Percentiles rank a stretch among this genome's conserved stretches.
Conservation (phyloP, 2,329 filamentous ascomycete species). For the Penicillium brasilianum region DNA sequence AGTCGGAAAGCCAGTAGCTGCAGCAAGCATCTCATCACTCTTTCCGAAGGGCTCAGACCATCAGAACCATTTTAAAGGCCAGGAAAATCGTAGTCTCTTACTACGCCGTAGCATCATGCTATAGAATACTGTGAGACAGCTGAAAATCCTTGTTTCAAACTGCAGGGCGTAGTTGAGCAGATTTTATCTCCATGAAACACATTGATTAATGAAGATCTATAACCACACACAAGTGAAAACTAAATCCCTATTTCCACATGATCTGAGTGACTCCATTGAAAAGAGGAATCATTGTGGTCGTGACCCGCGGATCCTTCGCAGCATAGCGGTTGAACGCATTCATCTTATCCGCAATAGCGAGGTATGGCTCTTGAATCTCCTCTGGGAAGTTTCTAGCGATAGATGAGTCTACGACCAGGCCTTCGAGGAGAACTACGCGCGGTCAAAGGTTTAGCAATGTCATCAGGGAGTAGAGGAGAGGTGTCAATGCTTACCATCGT, state of each 20-base stretch:
- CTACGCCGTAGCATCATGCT: too few species aligned
- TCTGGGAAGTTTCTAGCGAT: neutral
- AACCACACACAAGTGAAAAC: neutral
- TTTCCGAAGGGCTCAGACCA: too few species aligned
- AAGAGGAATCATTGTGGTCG: constrained; percentile 1
- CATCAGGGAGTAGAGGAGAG: neutral
- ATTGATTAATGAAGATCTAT: neutral
- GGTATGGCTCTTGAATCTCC: constrained; percentile 4
- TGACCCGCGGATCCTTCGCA: constrained; percentile 4
- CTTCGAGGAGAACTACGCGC: neutral
- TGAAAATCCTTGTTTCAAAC: too few species aligned
- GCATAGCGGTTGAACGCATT: constrained; percentile 8
- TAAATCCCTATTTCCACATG: constrained; percentile 1
- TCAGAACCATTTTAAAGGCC: too few species aligned
- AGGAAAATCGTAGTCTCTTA: too few species aligned
- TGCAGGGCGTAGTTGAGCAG: too few species aligned
- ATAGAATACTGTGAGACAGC: too few species aligned
- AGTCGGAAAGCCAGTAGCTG: too few species aligned
- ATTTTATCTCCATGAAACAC: too few species aligned
- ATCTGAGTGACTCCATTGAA: constrained; percentile 13
- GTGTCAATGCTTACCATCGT: constrained; percentile 7
- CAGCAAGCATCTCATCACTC: too few species aligned
- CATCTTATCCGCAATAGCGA: constrained; percentile 10
- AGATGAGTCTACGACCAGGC: neutral
- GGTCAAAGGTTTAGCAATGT: neutral